These are phyloP conservation scores for Quercus alba DNA, from an alignment of 306 rosid species.

Conservation along the genomic window DNA sequence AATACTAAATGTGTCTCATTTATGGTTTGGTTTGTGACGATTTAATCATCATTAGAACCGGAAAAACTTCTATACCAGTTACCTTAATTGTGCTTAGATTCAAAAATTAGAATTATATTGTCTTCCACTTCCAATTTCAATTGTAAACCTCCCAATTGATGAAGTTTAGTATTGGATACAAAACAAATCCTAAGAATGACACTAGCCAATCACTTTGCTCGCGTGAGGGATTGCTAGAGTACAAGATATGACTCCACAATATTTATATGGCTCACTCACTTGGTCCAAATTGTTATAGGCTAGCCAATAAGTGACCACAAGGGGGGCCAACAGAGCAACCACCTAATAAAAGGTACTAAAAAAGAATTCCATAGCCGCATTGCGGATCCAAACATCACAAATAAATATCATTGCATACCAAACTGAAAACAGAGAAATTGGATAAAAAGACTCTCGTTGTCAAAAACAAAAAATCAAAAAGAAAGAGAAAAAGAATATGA, in stretches of 20 bases:
- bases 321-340: neutral
- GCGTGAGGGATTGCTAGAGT: neutral
- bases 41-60: too few relatives aligned
- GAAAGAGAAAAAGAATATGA: neutral
- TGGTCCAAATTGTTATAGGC: too few relatives aligned
- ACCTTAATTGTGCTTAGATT: neutral
- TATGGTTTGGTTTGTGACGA: too few relatives aligned
- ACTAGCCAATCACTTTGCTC: neutral
- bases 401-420: neutral
- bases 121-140: too few relatives aligned
- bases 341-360: neutral
- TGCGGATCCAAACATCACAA: neutral
- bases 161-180: too few relatives aligned
- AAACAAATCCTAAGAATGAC: too few relatives aligned
- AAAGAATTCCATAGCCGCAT: neutral
- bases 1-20: too few relatives aligned
- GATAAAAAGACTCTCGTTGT: neutral
- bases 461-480: conserved; percentile 6
- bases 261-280: neutral
- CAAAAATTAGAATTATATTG: too few relatives aligned
- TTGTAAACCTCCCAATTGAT: too few relatives aligned
- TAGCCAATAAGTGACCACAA: neutral
- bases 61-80: neutral
- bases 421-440: neutral
- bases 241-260: neutral